Conservation (phyloP, 352 stramenopile species). For the Pythium pyrilobum region DNA sequence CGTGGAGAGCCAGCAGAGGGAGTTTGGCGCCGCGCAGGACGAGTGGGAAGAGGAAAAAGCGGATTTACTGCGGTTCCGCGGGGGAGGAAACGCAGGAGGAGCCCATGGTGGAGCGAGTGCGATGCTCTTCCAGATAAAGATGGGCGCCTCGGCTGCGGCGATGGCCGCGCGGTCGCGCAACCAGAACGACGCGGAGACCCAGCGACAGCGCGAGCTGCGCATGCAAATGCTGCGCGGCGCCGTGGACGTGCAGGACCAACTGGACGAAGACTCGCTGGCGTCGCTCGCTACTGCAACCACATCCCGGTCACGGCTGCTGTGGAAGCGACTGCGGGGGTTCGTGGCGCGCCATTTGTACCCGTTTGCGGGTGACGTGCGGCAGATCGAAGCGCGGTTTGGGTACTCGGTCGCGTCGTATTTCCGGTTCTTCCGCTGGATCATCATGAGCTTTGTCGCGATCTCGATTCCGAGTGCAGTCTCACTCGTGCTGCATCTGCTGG, state of each 20-base stretch:
- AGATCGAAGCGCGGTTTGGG: conserved; percentile 79
- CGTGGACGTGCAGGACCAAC: conserved; percentile 48
- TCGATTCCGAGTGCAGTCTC: conserved; percentile 42
- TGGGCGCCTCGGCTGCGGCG: conserved; percentile 10
- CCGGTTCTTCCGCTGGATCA: conserved; percentile 73
- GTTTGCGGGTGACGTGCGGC: conserved; percentile 56
- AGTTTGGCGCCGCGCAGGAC: conserved; percentile 41
- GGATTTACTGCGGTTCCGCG: conserved; percentile 37
- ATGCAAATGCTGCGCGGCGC: conserved; percentile 55
- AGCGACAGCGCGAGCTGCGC: conserved; percentile 40
- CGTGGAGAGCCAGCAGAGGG: conserved; percentile 34
- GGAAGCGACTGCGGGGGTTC: conserved; percentile 28
- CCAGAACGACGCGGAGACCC: conserved; percentile 27
- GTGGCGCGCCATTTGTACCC: conserved; percentile 34
- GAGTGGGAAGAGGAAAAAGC: conserved; percentile 68
- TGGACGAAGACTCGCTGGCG: conserved; percentile 21
- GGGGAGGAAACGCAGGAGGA: not conserved
- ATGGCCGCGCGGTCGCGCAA: conserved; percentile 17
- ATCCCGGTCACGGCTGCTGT: conserved; percentile 12
- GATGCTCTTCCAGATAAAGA: conserved; percentile 25
- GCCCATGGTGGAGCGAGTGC: not conserved
- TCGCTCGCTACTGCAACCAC: not conserved
- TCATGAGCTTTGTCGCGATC: conserved; percentile 63
- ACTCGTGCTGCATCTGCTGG: conserved; percentile 45
- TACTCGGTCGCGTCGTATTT: conserved; percentile 80